Percentiles rank a stretch among this genome's conserved stretches.
These are phyloP conservation scores for Termitomyces sp. DNA, from an alignment of 768 basidiomycete genomes.

Conservation along the genomic window DNA sequence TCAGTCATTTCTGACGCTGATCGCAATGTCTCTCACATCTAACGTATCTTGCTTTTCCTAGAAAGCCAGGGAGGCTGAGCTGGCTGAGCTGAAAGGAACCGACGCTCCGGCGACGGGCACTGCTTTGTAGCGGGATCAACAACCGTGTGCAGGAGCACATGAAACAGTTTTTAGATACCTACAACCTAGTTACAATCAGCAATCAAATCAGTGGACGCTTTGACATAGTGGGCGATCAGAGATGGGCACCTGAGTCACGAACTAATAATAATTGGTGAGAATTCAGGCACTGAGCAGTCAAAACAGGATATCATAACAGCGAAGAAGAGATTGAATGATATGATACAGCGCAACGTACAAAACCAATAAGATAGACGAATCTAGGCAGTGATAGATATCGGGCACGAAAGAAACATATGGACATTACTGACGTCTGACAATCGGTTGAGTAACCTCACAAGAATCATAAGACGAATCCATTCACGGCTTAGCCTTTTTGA, in stretches of 20 bases:
- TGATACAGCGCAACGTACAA: neutral
- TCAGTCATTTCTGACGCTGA: neutral
- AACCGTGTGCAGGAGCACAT: neutral
- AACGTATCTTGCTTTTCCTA: neutral
- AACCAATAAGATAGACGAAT: neutral
- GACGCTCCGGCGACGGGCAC: neutral
- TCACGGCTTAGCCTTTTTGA: conserved; percentile 14
- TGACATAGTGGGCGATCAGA: neutral
- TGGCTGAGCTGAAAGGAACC: neutral
- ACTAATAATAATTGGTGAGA: too few relatives aligned
- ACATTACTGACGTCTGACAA: neutral
- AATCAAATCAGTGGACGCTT: neutral
- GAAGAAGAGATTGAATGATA: neutral
- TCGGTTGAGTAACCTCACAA: neutral
- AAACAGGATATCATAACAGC: too few relatives aligned
- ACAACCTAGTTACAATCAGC: neutral
- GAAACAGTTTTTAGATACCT: neutral
- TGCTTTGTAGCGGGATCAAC: neutral
- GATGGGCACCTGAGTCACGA: neutral
- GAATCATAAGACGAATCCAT: neutral
- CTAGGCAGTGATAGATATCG: neutral
- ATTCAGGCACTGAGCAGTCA: neutral
- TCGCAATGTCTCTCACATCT: neutral
- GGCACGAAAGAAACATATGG: neutral
- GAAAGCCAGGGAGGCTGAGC: neutral